A percentile compares a stretch with the other conserved stretches of the same genome.
Evolutionary conservation across 768 basidiomycete genomes (phyloP).

Genomic region (Collybia mongolica): DNA sequence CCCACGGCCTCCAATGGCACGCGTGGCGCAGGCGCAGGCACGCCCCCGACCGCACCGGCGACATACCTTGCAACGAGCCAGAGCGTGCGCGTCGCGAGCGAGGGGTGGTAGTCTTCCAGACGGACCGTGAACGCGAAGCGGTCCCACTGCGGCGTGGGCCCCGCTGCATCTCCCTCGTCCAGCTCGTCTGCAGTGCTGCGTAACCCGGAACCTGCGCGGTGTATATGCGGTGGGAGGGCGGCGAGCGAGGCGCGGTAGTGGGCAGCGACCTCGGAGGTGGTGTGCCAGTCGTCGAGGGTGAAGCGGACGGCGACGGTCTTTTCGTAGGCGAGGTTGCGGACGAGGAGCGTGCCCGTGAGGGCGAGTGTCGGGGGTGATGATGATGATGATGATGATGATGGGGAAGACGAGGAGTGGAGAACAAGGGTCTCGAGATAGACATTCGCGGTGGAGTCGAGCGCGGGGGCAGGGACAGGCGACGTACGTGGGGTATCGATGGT

Average conservation of each 20-base stretch:
- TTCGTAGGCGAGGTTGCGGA: slow-evolving; percentile 83
- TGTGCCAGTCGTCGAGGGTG: slow-evolving; percentile 93
- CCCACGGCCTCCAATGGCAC: background rate
- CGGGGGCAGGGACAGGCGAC: slow-evolving; percentile 24
- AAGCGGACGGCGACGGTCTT: slow-evolving; percentile 86
- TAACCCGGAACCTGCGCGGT: slow-evolving; percentile 11
- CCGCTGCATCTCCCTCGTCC: slow-evolving; percentile 3
- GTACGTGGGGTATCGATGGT: slow-evolving; percentile 19
- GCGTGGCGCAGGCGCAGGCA: background rate
- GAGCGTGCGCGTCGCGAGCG: slow-evolving; percentile 50
- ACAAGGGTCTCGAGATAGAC: slow-evolving; percentile 29
- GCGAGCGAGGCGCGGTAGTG: slow-evolving; percentile 42
- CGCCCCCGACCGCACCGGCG: slow-evolving; percentile 1
- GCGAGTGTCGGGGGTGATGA: slow-evolving; percentile 21
- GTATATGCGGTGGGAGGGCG: slow-evolving; percentile 22
- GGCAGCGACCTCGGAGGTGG: slow-evolving; percentile 81
- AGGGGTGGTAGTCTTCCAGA: slow-evolving; percentile 66
- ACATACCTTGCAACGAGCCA: slow-evolving; percentile 61
- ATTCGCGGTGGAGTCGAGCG: slow-evolving; percentile 21
- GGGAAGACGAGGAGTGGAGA: slow-evolving; percentile 13
- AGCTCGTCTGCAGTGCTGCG: background rate
- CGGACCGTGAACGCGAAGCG: slow-evolving; percentile 61
- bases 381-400: slow-evolving; percentile 5
- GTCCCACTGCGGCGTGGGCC: slow-evolving; percentile 42
- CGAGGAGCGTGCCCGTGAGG: slow-evolving; percentile 76